These are phyloP conservation scores for Thecaphora thlaspeos DNA, from an alignment of 1,284 basidiomycete species.

Conservation along the genomic window DNA sequence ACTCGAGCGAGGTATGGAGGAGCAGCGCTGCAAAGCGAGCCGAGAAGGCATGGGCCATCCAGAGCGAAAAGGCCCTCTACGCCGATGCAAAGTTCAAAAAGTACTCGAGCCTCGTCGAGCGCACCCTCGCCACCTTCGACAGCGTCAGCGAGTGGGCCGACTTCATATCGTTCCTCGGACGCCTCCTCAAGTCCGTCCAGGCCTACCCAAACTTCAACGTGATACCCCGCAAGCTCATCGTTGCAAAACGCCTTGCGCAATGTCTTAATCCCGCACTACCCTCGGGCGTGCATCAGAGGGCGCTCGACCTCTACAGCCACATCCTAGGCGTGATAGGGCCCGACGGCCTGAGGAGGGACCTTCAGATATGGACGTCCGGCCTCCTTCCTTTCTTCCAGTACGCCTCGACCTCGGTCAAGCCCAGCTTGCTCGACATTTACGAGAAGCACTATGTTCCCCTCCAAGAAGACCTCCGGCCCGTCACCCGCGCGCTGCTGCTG, in stretches of 20 bases:
- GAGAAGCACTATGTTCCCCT: slow-evolving; percentile 73
- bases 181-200: slow-evolving; percentile 92
- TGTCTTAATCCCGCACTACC: slow-evolving; percentile 96
- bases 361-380: slow-evolving; percentile 91
- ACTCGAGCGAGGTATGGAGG: slow-evolving; percentile 44
- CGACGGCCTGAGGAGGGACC: slow-evolving; percentile 82
- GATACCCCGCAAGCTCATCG: slow-evolving; percentile 89
- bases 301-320: slow-evolving; percentile 90
- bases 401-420: slow-evolving; percentile 74
- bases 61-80: slow-evolving; percentile 50
- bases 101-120: slow-evolving; percentile 85
- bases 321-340: slow-evolving; percentile 83
- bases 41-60: slow-evolving; percentile 50
- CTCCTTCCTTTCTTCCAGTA: slow-evolving; percentile 98
- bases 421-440: slow-evolving; percentile 42
- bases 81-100: slow-evolving; percentile 92
- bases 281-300: slow-evolving; percentile 92
- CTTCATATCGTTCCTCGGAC: slow-evolving; percentile 94
- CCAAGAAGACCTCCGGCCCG: slow-evolving; percentile 75
- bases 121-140: slow-evolving; percentile 87
- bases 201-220: slow-evolving; percentile 86
- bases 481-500: slow-evolving; percentile 90
- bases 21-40: slow-evolving; percentile 50
- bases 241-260: slow-evolving; percentile 91
- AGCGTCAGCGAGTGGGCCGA: slow-evolving; percentile 99